phyloP scores from a whole-genome alignment of 106 monocot genomes.

The Iris macrosiphon region DNA sequence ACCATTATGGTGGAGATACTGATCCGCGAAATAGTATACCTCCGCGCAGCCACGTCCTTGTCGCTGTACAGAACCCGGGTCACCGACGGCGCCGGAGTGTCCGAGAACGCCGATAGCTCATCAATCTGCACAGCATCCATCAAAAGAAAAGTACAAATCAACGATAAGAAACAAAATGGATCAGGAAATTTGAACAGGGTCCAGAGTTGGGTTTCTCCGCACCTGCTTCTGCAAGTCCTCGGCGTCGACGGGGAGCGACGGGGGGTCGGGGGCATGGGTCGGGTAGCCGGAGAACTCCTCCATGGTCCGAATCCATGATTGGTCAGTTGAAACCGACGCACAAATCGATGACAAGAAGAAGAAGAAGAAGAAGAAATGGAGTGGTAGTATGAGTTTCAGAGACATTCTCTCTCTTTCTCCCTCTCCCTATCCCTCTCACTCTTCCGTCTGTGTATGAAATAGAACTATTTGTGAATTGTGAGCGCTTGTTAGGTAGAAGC shows the following conservation, averaged over 20 bases:
- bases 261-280: background rate
- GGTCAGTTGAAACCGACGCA: background rate
- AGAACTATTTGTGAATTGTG: too few species aligned
- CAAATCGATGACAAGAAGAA: background rate
- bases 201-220: background rate
- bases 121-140: slow-evolving; percentile 17
- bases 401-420: too few species aligned
- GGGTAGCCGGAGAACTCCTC: slow-evolving; percentile 21
- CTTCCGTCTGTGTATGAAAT: too few species aligned
- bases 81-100: slow-evolving; percentile 21
- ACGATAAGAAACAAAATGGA: background rate
- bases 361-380: background rate
- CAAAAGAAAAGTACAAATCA: background rate
- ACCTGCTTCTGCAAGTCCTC: slow-evolving; percentile 21
- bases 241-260: slow-evolving; percentile 6
- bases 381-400: background rate
- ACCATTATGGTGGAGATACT: background rate
- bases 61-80: slow-evolving; percentile 23
- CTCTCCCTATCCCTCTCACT: too few species aligned
- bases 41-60: slow-evolving; percentile 19
- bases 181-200: background rate
- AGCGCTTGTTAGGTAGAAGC: too few species aligned
- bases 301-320: slow-evolving; percentile 5
- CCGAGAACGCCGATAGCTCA: slow-evolving; percentile 14
- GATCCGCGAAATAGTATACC: slow-evolving; percentile 8